Evolutionary conservation across 352 stramenopile genomes (phyloP).

Genomic region (Pelagophyceae sp.): DNA sequence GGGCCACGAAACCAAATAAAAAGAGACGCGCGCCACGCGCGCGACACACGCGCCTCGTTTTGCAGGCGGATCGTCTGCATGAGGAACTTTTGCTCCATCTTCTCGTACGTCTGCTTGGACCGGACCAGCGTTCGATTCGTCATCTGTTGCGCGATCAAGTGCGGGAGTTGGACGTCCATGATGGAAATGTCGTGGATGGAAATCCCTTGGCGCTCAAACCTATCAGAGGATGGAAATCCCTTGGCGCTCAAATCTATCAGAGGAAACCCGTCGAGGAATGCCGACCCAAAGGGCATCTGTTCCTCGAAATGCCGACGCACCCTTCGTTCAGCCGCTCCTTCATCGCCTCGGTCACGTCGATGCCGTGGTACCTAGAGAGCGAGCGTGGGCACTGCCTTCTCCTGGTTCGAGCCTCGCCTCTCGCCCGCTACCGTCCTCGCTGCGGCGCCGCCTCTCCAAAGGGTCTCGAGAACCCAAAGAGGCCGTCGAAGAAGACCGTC

Average conservation of each 20-base stretch:
- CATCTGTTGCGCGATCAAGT: constrained; percentile 57
- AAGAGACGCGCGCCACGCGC: no score
- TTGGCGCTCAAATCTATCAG: no score
- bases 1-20: no score
- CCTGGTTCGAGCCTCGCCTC: no score
- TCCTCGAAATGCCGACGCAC: constrained; percentile 60
- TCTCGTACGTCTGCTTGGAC: constrained; percentile 57
- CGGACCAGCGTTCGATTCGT: constrained; percentile 55
- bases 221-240: no score
- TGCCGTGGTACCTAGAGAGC: no score
- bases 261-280: no score
- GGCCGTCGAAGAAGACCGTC: no score
- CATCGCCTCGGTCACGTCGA: constrained; percentile 54
- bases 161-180: constrained; percentile 56
- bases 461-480: constrained; percentile 27
- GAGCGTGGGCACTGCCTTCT: no score
- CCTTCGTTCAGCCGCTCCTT: constrained; percentile 55
- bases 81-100: constrained; percentile 64
- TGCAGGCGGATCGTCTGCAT: constrained; percentile 60
- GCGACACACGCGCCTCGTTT: no score
- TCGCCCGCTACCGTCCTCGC: constrained; percentile 21
- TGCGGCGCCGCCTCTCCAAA: constrained; percentile 8
- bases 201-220: no score
- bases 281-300: no score
- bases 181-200: constrained; percentile 63